Base-by-base conservation (phyloP, 768 basidiomycete species). In the Terana coerulea region DNA sequence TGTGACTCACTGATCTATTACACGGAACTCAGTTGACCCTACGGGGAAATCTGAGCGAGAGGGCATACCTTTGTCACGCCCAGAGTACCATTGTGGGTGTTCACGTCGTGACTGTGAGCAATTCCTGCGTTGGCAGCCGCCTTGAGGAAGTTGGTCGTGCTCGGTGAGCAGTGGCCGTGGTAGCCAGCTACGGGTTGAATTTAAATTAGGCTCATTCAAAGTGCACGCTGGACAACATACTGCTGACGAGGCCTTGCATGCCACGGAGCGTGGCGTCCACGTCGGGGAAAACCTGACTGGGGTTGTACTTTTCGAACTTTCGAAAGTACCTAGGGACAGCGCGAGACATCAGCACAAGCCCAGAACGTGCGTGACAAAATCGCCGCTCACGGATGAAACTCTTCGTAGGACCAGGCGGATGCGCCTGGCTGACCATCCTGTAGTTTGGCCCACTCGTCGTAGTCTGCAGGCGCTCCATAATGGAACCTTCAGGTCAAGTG, bases 381-480 rank as follows among this genome's bases (percentile, higher is more conserved):
- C 19, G n/a, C 5, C 9, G 49, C 69, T 33, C 55, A 80, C 86
- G 66, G 61, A 51, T 72, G 68, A 55, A 88, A 72, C 30, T 78
- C 73, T 33, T 74, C 64, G 73, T 77, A 82, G n/a, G 75, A 66
- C 86, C 86, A 88, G 2, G 73, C 69, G 7, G 75, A 67, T 33
- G 84, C 79, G 7, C 76, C 79, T 44, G 63, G 54, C 19, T 65
- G 64, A 12, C 71, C 69, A 37, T 61, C 61, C 49, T 64, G 63
- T 25, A 79, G 75, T 3, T 64, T 60, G 0, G 77, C 80, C 77
- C 83, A 86, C 63, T 86, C 78, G 56, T 87, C 80, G 49, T 80
- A 87, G 59, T 88, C 86, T 1, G 77, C 77, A 3, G 86, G 84
- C 22, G 82, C 72, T 19, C 83, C 83, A 24, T 77, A 79, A 12